Evolutionary conservation across 1,139 yeast species (phyloP).

Genomic region (Pichia sp.): DNA sequence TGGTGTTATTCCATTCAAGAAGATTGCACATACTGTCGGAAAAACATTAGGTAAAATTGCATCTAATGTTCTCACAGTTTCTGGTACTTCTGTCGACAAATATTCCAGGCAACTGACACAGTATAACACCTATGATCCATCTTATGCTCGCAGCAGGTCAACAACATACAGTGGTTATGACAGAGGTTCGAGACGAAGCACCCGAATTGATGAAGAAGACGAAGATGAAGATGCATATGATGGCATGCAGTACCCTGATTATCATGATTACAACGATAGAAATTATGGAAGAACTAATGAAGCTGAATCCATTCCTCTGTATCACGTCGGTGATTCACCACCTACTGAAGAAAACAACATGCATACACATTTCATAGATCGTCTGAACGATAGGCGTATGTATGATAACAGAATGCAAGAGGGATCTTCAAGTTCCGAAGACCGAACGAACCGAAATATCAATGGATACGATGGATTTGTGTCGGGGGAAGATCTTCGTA

Average conservation of each 20-base stretch:
- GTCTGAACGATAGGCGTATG: background rate
- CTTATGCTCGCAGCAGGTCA: conserved; percentile 2
- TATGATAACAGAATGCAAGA: conserved; percentile 1
- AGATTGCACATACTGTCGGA: conserved; percentile 9
- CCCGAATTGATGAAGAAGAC: background rate
- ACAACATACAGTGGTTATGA: conserved; percentile 4
- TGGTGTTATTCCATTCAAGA: conserved; percentile 15
- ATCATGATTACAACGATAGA: background rate
- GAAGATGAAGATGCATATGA: conserved; percentile 1
- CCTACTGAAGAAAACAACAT: background rate
- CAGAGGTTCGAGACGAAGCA: background rate
- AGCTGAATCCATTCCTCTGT: background rate
- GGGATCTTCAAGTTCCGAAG: conserved; percentile 8
- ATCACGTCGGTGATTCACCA: background rate
- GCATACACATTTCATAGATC: conserved; percentile 11
- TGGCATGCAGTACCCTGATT: background rate
- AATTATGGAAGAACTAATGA: background rate
- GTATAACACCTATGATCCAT: conserved; percentile 12
- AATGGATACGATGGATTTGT: conserved; percentile 1
- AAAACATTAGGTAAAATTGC: conserved; percentile 13
- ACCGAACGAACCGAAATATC: background rate
- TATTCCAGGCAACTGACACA: conserved; percentile 30
- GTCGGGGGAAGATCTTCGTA: background rate
- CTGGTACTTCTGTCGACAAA: conserved; percentile 13
- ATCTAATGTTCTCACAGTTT: conserved; percentile 16